Percentiles rank a stretch among this genome's conserved stretches.
phyloP scores from a whole-genome alignment of 371 early-diverging fungal genomes.

The Fennellomyces sp. region DNA sequence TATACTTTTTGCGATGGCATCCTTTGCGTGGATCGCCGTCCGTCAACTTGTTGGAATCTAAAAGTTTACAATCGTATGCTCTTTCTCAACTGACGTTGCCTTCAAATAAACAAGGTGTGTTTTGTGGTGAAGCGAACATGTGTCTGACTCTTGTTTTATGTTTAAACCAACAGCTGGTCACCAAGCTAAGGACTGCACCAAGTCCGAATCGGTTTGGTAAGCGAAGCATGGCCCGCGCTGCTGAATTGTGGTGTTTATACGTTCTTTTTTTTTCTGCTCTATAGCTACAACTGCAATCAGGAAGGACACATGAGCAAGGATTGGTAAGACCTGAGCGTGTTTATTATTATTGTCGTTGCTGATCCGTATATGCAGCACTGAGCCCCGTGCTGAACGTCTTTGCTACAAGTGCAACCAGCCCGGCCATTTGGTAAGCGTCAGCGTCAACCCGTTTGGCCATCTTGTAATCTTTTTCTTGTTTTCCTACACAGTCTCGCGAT shows the following conservation, averaged over 20 bases:
- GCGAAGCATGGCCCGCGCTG: constrained; percentile 1
- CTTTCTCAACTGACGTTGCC: too few species aligned
- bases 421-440: constrained; percentile 53
- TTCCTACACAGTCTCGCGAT: constrained; percentile 45
- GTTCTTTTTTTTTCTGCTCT: constrained; percentile 1
- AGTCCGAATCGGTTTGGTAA: constrained; percentile 63
- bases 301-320: constrained; percentile 63
- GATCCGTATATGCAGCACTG: constrained; percentile 38
- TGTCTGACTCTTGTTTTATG: constrained; percentile 10
- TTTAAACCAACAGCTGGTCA: constrained; percentile 56
- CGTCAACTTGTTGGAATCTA: constrained; percentile 7
- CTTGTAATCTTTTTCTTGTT: neutral
- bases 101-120: neutral
- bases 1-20: too few species aligned
- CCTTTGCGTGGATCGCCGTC: neutral
- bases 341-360: neutral
- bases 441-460: neutral
- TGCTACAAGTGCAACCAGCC: constrained; percentile 65
- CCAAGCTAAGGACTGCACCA: constrained; percentile 64
- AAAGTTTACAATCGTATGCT: too few species aligned
- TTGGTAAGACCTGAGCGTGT: constrained; percentile 32
- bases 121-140: constrained; percentile 5
- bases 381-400: constrained; percentile 59
- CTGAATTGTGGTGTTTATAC: neutral
- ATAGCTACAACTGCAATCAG: constrained; percentile 64